phyloP scores from a whole-genome alignment of 306 rosid species.

The Acmispon strigosus region DNA sequence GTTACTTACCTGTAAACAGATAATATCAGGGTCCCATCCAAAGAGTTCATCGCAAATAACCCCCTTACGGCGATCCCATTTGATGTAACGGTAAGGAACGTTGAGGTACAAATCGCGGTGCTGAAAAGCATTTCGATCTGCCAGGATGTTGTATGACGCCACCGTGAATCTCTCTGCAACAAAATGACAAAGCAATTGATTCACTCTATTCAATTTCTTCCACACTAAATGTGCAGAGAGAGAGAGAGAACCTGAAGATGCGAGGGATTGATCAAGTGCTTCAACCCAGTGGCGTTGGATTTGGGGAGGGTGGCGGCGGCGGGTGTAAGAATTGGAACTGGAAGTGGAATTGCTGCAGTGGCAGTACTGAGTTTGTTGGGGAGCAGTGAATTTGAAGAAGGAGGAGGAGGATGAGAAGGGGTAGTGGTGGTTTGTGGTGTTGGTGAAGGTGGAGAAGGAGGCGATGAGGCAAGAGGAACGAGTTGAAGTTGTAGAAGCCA shows the following conservation, averaged over 20 bases:
- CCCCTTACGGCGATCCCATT: conserved; percentile 56
- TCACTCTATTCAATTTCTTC: too few relatives aligned
- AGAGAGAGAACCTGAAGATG: conserved; percentile 38
- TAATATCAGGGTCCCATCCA: conserved; percentile 57
- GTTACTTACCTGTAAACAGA: conserved; percentile 61
- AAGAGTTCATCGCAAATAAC: conserved; percentile 62
- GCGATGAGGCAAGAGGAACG: conserved; percentile 11
- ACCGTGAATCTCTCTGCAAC: conserved; percentile 59
- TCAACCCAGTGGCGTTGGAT: conserved; percentile 66
- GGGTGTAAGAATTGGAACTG: background rate
- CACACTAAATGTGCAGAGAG: background rate
- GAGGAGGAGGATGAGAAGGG: background rate
- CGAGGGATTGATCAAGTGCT: conserved; percentile 33
- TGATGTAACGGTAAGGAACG: conserved; percentile 52
- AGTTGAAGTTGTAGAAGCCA: conserved; percentile 29
- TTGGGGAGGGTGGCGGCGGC: conserved; percentile 6
- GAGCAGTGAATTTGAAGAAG: conserved; percentile 19
- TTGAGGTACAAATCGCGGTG: conserved; percentile 64
- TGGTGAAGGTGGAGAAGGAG: conserved; percentile 2
- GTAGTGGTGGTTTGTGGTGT: background rate
- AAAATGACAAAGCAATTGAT: background rate
- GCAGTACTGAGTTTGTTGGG: background rate
- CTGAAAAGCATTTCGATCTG: conserved; percentile 52
- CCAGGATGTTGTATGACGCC: conserved; percentile 75
- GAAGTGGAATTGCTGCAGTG: too few relatives aligned